Evolutionary conservation across 1,284 basidiomycete genomes (phyloP).

Genomic region (Paramarasmius palmivorus): DNA sequence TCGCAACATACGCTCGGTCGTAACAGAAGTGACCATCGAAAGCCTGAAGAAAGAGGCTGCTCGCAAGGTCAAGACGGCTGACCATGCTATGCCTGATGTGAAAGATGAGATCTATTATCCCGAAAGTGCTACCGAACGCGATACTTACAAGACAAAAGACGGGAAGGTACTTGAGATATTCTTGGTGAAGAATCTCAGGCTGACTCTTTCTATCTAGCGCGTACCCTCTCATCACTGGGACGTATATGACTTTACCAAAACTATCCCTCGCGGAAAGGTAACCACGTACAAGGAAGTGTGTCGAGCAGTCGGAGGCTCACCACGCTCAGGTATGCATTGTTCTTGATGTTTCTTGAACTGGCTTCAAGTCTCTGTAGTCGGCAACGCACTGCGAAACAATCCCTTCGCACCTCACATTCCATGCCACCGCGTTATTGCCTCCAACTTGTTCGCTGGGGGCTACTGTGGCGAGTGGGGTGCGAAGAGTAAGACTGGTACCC

Average conservation of each 20-base stretch:
- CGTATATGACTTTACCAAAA: conserved; percentile 54
- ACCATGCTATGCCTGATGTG: background rate
- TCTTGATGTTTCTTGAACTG: background rate
- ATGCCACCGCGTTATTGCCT: conserved; percentile 66
- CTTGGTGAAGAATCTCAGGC: background rate
- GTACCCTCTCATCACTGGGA: conserved; percentile 59
- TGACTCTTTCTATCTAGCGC: conserved; percentile 25
- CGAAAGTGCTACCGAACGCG: conserved; percentile 15
- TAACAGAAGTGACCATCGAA: background rate
- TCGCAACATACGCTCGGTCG: background rate
- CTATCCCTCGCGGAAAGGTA: conserved; percentile 52
- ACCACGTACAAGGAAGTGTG: conserved; percentile 60
- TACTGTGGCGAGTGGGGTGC: conserved; percentile 62
- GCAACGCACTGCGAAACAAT: conserved; percentile 57
- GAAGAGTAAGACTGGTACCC: conserved; percentile 34
- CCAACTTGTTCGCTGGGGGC: conserved; percentile 58
- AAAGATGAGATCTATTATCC: conserved; percentile 23
- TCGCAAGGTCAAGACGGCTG: background rate
- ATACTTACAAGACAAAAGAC: conserved; percentile 18
- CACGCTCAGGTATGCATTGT: conserved; percentile 54
- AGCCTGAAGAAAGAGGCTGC: background rate
- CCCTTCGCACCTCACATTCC: conserved; percentile 66
- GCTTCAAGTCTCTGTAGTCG: conserved; percentile 41
- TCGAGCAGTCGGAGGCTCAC: conserved; percentile 52
- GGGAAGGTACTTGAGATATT: conserved; percentile 27